phyloP scores from a whole-genome alignment of 139 green algal species.

The Micromonas pusilla region DNA sequence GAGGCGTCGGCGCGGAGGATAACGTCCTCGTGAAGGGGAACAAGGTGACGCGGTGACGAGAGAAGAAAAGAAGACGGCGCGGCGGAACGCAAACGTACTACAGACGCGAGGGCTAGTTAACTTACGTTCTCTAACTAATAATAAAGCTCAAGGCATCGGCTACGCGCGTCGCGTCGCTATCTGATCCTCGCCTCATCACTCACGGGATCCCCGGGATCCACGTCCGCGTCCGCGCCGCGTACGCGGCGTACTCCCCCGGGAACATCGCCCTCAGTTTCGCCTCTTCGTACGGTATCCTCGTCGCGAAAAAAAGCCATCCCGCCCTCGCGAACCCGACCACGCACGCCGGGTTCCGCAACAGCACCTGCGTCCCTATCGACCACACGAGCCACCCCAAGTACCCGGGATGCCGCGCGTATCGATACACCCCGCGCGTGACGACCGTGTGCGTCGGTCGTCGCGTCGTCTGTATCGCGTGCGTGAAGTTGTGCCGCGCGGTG shows the following conservation, averaged over 20 bases:
- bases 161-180: too few species aligned
- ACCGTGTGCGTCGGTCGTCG: constrained; percentile 44
- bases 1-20: too few species aligned
- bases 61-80: too few species aligned
- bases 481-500: constrained; percentile 58
- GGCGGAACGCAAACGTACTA: too few species aligned
- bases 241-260: constrained; percentile 6
- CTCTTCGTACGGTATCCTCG: constrained; percentile 5
- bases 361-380: constrained; percentile 64
- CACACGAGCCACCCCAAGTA: constrained; percentile 86
- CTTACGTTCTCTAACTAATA: too few species aligned
- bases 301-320: constrained; percentile 5
- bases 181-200: too few species aligned
- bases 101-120: too few species aligned
- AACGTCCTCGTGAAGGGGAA: too few species aligned
- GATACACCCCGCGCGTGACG: constrained; percentile 57
- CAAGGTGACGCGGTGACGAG: too few species aligned
- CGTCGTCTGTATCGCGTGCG: constrained; percentile 53
- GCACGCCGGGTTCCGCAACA: constrained; percentile 68
- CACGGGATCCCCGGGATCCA: constrained; percentile 7
- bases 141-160: too few species aligned
- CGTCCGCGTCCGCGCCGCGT: not conserved
- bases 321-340: not conserved
- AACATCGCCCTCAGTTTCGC: not conserved
- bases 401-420: constrained; percentile 72